Base-by-base conservation (phyloP, 2,329 filamentous ascomycete genomes). In the Penicillium sp. region DNA sequence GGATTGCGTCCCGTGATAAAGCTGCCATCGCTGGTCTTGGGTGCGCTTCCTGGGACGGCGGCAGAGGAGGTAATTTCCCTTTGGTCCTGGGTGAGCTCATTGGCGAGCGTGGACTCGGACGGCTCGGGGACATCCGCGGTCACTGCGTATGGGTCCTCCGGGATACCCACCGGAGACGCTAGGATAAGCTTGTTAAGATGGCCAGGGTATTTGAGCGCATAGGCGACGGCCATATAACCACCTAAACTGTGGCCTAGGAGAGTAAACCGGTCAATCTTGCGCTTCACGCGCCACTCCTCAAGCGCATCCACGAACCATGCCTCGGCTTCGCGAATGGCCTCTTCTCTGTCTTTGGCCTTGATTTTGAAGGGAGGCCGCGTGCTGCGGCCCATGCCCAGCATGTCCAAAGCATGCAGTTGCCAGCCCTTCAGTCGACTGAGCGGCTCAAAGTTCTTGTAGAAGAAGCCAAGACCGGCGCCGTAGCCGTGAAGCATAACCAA, bases 401-500 rank as follows among this genome's bases (percentile, higher is more conserved):
- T 82, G 62, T 98, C 91, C n/a, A 98, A 74, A 1, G 91, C 89
- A 65, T 93, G 97, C 14, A 98, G 72, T 61, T 88, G 90, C 83
- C 93, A 94, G 23, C 90, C 89, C 23, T 78, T 75, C 1, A 82
- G 73, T 14, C 90, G 82, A 37, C 85, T 90, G 27, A 98, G 72
- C 5, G 85, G 82, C 68, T 98, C 93, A 50, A 95, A 95, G 66
- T 98, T 98, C 72, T 93, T 91, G 77, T 96, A 98, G 76, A 95
- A 98, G 71, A 98, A 97, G 18, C 91, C 93, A 0, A 98, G 77
- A 0, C 93, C 93, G 2, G 93, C 93, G 38, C 93, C 93, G 68
- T 98, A 98, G 51, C 93, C 93, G 65, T 98, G 93, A 4, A 98
- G 74, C 81, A 98, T 95, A 36, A 98, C 91, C 13, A 98, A 76